These are phyloP conservation scores for Heliamphora pulchella DNA, from an alignment of 179 eudicot species.

Conservation along the genomic window DNA sequence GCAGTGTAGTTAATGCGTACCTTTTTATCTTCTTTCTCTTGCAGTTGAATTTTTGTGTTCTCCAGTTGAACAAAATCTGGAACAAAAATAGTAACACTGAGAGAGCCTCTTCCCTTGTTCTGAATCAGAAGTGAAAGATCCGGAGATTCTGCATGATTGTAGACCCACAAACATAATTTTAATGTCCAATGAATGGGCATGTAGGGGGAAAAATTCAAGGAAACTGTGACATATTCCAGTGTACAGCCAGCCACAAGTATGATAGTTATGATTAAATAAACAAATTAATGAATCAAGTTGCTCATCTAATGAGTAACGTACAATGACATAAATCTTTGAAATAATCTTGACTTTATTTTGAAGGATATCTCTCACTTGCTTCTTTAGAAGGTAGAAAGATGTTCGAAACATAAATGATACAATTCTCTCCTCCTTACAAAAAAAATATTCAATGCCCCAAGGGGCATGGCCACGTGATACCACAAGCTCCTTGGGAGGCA, in stretches of 20 bases:
- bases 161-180: conserved; percentile 6
- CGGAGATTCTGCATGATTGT: conserved; percentile 56
- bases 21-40: conserved; percentile 54
- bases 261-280: background rate
- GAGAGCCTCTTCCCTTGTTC: conserved; percentile 54
- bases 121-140: conserved; percentile 71
- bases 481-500: no score
- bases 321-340: background rate
- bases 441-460: no score
- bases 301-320: background rate
- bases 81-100: conserved; percentile 44
- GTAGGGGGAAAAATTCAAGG: background rate
- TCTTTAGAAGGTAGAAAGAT: background rate
- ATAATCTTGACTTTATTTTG: background rate
- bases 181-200: background rate
- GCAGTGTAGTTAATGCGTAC: conserved; percentile 24
- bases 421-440: background rate
- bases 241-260: conserved; percentile 13
- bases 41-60: conserved; percentile 46
- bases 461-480: no score
- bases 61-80: conserved; percentile 60
- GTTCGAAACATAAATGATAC: background rate
- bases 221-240: background rate
- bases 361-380: background rate
- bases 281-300: background rate